phyloP scores from a whole-genome alignment of 1,284 basidiomycete species.

The Naganishia sp. region DNA sequence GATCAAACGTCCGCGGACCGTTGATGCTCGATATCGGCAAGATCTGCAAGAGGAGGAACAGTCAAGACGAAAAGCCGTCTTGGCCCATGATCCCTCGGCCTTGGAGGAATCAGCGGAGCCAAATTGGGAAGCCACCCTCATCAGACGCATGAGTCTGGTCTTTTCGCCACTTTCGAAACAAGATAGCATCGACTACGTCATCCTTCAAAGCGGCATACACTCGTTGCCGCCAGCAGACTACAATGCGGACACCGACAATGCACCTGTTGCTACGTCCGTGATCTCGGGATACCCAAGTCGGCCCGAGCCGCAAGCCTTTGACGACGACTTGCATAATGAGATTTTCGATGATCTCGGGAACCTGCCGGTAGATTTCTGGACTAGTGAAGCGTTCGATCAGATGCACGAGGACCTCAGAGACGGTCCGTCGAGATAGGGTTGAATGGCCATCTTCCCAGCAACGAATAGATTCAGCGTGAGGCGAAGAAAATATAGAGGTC shows the following conservation, averaged over 20 bases:
- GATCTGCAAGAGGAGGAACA: slow-evolving; percentile 13
- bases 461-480: too few relatives aligned
- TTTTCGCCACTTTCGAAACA: slow-evolving; percentile 68
- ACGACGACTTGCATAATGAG: slow-evolving; percentile 4
- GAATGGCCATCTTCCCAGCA: too few relatives aligned
- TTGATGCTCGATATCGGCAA: slow-evolving; percentile 17
- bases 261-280: not conserved
- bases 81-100: slow-evolving; percentile 7
- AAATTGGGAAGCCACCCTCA: slow-evolving; percentile 53
- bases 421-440: not conserved
- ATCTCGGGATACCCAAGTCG: not conserved
- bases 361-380: slow-evolving; percentile 31
- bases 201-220: slow-evolving; percentile 63
- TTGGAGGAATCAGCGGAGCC: slow-evolving; percentile 35
- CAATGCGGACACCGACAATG: not conserved
- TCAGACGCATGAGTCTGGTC: slow-evolving; percentile 60
- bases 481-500: not conserved
- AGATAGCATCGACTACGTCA: slow-evolving; percentile 69
- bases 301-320: slow-evolving; percentile 8
- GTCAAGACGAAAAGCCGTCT: too few relatives aligned
- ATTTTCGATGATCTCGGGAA: slow-evolving; percentile 30
- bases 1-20: slow-evolving; percentile 26
- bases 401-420: slow-evolving; percentile 5
- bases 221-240: slow-evolving; percentile 34
- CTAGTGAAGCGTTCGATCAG: slow-evolving; percentile 26